Evolutionary conservation across 495 filamentous ascomycete genomes (phyloP).

Genomic region (Penicillium pancosmium): DNA sequence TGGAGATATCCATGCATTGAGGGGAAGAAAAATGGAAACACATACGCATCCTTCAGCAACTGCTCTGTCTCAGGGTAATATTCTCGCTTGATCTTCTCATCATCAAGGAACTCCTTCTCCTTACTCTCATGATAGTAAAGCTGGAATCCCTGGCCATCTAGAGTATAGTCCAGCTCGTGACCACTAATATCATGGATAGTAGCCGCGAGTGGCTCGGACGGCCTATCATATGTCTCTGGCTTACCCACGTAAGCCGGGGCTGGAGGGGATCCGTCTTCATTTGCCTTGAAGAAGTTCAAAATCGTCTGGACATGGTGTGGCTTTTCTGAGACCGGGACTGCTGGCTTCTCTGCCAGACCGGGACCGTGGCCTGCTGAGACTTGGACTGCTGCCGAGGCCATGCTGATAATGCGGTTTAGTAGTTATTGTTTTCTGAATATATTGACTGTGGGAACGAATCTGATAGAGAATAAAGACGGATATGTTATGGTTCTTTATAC

Average conservation of each 20-base stretch:
- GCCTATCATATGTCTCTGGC: constrained; percentile 55
- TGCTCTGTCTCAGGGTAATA: constrained; percentile 72
- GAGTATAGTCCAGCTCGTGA: constrained; percentile 49
- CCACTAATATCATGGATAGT: constrained; percentile 52
- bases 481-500: constrained; percentile 17
- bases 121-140: constrained; percentile 48
- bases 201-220: constrained; percentile 30
- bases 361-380: constrained; percentile 17
- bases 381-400: constrained; percentile 49
- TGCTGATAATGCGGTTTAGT: constrained; percentile 6
- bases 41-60: constrained; percentile 62
- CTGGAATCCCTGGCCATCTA: constrained; percentile 56
- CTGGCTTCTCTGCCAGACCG: constrained; percentile 21
- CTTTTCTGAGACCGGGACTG: constrained; percentile 21
- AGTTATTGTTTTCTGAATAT: background rate
- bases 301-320: constrained; percentile 56
- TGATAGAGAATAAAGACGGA: background rate
- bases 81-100: constrained; percentile 64
- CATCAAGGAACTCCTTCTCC: constrained; percentile 59
- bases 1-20: background rate
- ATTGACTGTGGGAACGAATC: background rate
- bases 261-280: constrained; percentile 60
- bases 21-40: background rate
- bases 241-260: constrained; percentile 48
- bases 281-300: constrained; percentile 63